These are phyloP conservation scores for Gossypium turneri DNA, from an alignment of 345 rosid species.

Conservation along the genomic window DNA sequence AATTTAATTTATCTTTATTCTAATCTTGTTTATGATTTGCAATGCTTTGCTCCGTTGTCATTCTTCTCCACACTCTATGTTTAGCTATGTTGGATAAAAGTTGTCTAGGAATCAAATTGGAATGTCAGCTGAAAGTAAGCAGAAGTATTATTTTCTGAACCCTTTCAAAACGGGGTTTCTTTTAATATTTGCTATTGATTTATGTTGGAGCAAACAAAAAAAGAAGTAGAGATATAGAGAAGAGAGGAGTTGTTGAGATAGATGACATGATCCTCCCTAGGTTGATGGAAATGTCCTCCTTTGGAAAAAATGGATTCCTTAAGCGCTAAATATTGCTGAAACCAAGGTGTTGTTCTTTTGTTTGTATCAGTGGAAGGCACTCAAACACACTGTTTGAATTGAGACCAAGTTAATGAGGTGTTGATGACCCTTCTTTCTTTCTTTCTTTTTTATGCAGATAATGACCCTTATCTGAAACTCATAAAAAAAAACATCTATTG, in stretches of 20 bases:
- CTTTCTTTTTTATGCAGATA: no score
- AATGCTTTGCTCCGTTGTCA: conserved; percentile 5
- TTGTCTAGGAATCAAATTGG: no score
- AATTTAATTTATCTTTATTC: not conserved
- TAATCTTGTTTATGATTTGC: not conserved
- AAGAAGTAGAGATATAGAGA: conserved; percentile 5
- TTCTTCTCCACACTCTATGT: not conserved
- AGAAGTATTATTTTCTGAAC: no score
- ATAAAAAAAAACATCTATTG: not conserved
- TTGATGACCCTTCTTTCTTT: conserved; percentile 20
- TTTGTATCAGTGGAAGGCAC: conserved; percentile 49
- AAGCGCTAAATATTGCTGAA: conserved; percentile 65
- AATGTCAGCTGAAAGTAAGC: no score
- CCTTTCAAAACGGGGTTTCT: no score
- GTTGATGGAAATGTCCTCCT: not conserved
- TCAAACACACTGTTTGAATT: conserved; percentile 36
- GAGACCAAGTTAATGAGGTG: conserved; percentile 34
- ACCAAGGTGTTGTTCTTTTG: conserved; percentile 25
- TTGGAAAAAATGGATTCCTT: conserved; percentile 46
- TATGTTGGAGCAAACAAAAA: no score
- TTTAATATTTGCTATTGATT: no score
- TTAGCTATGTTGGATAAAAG: no score
- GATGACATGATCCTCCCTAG: not conserved
- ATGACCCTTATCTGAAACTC: conserved; percentile 24
- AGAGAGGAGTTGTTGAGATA: not conserved